Conservation (phyloP, 164 flowering plant genomes). For the Vitis rotundifolia region DNA sequence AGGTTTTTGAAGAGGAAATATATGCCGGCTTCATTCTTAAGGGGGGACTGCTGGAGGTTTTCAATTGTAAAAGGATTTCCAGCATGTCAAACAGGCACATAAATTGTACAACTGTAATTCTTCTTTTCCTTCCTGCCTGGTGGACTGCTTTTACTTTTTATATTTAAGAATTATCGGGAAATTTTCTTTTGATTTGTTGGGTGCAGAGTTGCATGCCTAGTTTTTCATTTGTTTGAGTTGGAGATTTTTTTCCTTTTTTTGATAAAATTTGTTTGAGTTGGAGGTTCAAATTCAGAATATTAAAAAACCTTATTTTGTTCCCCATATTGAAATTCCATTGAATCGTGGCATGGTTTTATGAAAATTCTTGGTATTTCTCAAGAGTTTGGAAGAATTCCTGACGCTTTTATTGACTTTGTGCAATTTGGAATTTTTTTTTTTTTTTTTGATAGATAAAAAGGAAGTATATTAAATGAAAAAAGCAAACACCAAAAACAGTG, state of each 20-base stretch:
- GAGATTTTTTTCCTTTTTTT: neutral
- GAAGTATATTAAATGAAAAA: too few relatives aligned
- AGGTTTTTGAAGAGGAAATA: constrained; percentile 11
- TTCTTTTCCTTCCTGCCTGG: neutral
- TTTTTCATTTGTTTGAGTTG: too few relatives aligned
- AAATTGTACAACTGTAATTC: neutral
- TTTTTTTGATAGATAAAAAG: too few relatives aligned
- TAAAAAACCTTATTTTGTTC: neutral
- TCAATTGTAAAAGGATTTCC: constrained; percentile 1
- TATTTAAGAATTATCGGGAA: neutral
- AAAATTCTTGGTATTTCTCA: neutral
- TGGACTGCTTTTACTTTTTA: neutral
- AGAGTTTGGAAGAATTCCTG: neutral
- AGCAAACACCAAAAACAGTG: too few relatives aligned
- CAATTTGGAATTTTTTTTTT: too few relatives aligned
- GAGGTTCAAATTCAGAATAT: neutral
- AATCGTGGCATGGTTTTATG: neutral
- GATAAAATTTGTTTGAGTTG: neutral
- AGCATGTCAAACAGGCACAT: constrained; percentile 5
- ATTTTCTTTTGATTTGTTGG: too few relatives aligned
- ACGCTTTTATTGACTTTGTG: neutral
- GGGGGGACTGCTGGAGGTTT: constrained; percentile 7
- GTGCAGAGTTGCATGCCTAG: too few relatives aligned
- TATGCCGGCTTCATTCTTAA: neutral
- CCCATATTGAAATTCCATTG: neutral